Evolutionary conservation across 2,329 filamentous ascomycete species (phyloP), one percentile per base, ranked within the genome.

Genomic region (Penicillium hesseltinei): DNA sequence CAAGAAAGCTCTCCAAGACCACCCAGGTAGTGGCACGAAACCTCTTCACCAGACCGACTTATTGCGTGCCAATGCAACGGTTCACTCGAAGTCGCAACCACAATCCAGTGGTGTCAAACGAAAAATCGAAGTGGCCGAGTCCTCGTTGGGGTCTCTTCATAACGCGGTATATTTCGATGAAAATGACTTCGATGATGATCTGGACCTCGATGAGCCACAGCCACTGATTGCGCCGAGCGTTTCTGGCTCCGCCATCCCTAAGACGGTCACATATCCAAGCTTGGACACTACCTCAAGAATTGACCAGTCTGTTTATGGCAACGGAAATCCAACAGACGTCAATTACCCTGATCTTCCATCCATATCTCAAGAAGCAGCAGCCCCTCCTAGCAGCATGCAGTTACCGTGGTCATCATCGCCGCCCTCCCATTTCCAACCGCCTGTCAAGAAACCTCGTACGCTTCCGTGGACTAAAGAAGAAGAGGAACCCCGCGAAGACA

Each of bases 101-200:
- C 70, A 69, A 36, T 65, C 70, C 7, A 55, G 63, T 38, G 73
- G 73, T 11, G 63, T 72, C 50, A 76, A 76, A 59, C 71, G 74
- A 43, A 77, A 77, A 60, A 65, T 75, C 21, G 75, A 77, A 35
- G 68, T 71, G 63, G 57, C 66, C 44, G 64, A 67, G 43, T 74
- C 73, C 6, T 64, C 68, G 6, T 61, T 81, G 54, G 73, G 72
- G 1, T 75, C 74, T 15, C 71, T 82, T 19, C 79, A 80, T 62
- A 75, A 71, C 48, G 73, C 73, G 4, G 82, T 89, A 10, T 84
- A 82, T 59, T 89, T 92, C 61, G 84, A 86, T 58, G 89, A 92
- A 61, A 87, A 93, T 65, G 92, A 96, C 69, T 94, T 96, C 64
- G 91, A 91, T 66, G 90, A 93, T 69, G 92, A 96, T 65, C 82